These are phyloP conservation scores for Alternaria hordeiaustralica DNA, from an alignment of 2,329 filamentous ascomycete species.

Conservation along the genomic window DNA sequence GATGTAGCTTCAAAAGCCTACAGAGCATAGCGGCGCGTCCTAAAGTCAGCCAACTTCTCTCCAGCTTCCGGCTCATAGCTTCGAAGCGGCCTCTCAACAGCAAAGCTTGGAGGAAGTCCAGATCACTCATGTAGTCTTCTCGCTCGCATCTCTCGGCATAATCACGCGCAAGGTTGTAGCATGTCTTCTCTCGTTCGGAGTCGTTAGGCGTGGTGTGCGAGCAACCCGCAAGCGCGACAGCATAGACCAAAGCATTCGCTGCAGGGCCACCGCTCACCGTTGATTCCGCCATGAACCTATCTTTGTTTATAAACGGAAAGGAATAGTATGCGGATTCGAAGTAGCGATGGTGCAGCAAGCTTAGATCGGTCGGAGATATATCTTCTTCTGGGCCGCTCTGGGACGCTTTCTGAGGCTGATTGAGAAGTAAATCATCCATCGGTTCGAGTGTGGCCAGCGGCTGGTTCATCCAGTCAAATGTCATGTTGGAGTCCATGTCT, in stretches of 20 bases:
- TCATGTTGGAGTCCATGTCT: not conserved
- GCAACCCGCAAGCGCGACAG: constrained; percentile 2
- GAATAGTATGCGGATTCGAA: not conserved
- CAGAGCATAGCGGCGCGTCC: constrained; percentile 5
- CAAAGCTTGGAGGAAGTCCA: not conserved
- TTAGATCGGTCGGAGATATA: not conserved
- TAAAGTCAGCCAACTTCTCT: not conserved
- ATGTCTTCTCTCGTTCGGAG: not conserved
- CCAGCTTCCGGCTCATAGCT: not conserved
- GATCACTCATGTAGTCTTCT: not conserved
- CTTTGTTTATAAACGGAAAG: constrained; percentile 2
- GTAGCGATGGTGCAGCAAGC: not conserved
- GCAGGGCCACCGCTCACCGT: not conserved
- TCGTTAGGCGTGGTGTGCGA: not conserved
- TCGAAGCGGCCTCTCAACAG: not conserved
- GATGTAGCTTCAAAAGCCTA: not conserved
- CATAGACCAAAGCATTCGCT: not conserved
- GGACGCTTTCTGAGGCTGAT: not conserved
- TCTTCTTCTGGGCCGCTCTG: not conserved
- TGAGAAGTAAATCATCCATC: not conserved
- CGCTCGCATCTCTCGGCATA: not conserved
- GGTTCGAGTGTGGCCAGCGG: not conserved
- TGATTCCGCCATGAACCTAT: not conserved
- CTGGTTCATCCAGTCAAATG: not conserved
- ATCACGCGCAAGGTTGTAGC: not conserved